A percentile compares a stretch with the other conserved stretches of the same genome.
These are phyloP conservation scores for Cynara cardunculus DNA, from an alignment of 129 eudicot species.

Conservation along the genomic window DNA sequence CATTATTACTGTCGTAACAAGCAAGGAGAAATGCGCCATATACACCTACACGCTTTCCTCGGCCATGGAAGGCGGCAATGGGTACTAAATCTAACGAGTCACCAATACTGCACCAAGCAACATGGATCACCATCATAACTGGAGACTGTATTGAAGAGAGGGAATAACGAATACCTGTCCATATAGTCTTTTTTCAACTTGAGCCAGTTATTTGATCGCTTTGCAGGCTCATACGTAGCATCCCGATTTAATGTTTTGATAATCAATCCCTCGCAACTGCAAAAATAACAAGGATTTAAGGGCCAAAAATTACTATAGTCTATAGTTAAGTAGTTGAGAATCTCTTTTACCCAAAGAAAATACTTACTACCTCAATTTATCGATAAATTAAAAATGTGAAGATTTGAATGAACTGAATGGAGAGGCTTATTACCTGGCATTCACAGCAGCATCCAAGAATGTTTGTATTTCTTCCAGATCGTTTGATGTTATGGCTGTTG, in stretches of 20 bases:
- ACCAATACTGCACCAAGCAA: conserved; percentile 62
- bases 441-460: conserved; percentile 79
- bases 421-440: conserved; percentile 49
- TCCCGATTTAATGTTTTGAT: conserved; percentile 78
- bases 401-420: background rate
- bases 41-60: conserved; percentile 89
- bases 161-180: conserved; percentile 53
- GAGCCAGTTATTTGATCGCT: conserved; percentile 89
- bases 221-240: conserved; percentile 96
- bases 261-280: conserved; percentile 89
- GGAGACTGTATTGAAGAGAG: background rate
- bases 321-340: background rate
- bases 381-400: background rate
- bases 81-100: conserved; percentile 95
- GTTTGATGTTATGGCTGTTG: conserved; percentile 70
- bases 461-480: conserved; percentile 91
- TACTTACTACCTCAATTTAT: background rate
- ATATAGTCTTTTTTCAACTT: conserved; percentile 93
- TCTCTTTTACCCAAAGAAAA: background rate
- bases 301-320: too few relatives aligned
- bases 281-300: background rate
- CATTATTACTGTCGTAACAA: conserved; percentile 76
- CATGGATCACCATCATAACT: background rate
- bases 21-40: conserved; percentile 97
- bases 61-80: conserved; percentile 90